A percentile compares a stretch with the other conserved stretches of the same genome.
These are phyloP conservation scores for Phlegmacium glaucopus DNA, from an alignment of 768 basidiomycete genomes.

Conservation along the genomic window DNA sequence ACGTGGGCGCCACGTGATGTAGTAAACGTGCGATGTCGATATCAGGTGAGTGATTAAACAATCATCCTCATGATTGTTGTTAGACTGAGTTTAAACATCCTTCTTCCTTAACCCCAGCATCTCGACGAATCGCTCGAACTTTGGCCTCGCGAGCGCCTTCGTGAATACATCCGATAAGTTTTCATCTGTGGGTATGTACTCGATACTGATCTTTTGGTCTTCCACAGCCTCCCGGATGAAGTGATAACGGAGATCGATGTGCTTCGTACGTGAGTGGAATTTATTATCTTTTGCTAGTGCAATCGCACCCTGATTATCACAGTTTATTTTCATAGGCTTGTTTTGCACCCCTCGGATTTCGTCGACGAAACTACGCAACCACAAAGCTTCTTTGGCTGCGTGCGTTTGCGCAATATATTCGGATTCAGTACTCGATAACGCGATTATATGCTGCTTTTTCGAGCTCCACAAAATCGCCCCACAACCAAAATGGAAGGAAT, in stretches of 20 bases:
- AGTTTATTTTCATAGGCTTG: slow-evolving; percentile 1
- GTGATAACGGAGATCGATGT: slow-evolving; percentile 12
- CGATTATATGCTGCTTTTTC: slow-evolving; percentile 25
- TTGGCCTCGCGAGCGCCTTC: slow-evolving; percentile 8
- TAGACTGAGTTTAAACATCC: too few species aligned
- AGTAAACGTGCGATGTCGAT: too few species aligned
- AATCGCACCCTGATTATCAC: slow-evolving; percentile 17
- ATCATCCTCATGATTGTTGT: too few species aligned
- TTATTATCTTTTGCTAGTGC: slow-evolving; percentile 12
- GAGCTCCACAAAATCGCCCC: slow-evolving; percentile 39
- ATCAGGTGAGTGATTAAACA: too few species aligned
- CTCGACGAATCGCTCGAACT: too few species aligned
- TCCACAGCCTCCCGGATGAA: slow-evolving; percentile 10
- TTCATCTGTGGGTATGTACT: slow-evolving; percentile 5
- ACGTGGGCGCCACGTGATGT: too few species aligned
- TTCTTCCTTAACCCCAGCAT: too few species aligned
- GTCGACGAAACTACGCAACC: not conserved
- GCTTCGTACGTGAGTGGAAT: slow-evolving; percentile 12
- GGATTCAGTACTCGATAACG: slow-evolving; percentile 27
- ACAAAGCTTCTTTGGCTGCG: slow-evolving; percentile 10
- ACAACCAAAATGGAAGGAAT: slow-evolving; percentile 14
- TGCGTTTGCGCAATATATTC: slow-evolving; percentile 37
- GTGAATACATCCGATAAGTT: slow-evolving; percentile 17
- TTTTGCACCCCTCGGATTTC: not conserved
- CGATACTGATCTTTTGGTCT: slow-evolving; percentile 2